Base-by-base conservation (phyloP, 129 eudicot species). In the Gnaphalium uliginosum region DNA sequence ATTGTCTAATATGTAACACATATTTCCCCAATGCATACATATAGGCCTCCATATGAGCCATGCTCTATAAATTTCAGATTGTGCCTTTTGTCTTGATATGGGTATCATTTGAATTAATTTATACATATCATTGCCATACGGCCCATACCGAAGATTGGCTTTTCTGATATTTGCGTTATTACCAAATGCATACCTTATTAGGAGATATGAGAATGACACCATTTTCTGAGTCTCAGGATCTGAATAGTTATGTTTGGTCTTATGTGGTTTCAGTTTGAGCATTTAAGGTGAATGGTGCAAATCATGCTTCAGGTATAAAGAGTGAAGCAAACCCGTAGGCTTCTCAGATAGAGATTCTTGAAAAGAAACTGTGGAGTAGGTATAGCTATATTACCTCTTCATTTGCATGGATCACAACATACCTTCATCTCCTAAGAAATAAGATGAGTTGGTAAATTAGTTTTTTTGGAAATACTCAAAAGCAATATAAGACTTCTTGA, bases 241-340 rank as follows among this genome's bases (percentile, higher is more conserved):
- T 69, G 76, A 69, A 78, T 60, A 41, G 76, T 43, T 69, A 46
- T 69, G 81, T 69, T 63, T 78, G 68, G 74, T 68, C 74, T 56
- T 68, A 51, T 68, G 69, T 77, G 69, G 37, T 77, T 77, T 77
- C 75, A 77, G 75, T 77, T 54, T 68, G 69, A 68, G 81, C 61
- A 77, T 37, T 11, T 77, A 68, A 67, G 68, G 75, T 63, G 81
- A 77, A 68, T 77, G 75, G 56, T 77, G 62, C 75, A 57, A 68
- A 46, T 58, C 75, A 56, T 43, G 74, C 59, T 76, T 76, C 75
- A 76, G 39, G 75, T 39, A 68, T 77, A 68, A 69, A 77, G 80
- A 23, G 61, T 77, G 81, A 77, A 59, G 32, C 74, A 39, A 25
- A 76, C 65, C 74, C 46, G 37, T 68, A 76, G 75, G 46, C 68